A percentile compares a stretch with the other conserved stretches of the same genome.
These are phyloP conservation scores for Populus trichocarpa DNA, from an alignment of 441 rosid genomes.

Conservation along the genomic window DNA sequence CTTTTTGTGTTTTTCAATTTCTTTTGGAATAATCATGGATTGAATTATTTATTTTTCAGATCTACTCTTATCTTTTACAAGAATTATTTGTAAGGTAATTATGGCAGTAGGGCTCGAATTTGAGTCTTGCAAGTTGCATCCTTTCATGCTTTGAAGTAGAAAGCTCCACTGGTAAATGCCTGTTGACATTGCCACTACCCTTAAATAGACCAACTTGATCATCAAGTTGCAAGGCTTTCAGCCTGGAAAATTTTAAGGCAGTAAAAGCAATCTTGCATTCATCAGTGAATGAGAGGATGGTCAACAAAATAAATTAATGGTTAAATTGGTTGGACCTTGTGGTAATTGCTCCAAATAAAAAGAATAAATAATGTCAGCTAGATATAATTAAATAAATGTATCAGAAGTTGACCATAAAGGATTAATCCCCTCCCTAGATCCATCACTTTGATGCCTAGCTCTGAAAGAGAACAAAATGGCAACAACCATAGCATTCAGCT, in stretches of 20 bases:
- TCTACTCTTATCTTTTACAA: too few relatives aligned
- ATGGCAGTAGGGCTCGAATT: too few relatives aligned
- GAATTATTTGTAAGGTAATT: too few relatives aligned
- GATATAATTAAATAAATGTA: background rate
- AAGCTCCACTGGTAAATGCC: too few relatives aligned
- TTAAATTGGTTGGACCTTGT: background rate
- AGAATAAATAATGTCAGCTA: background rate
- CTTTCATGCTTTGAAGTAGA: too few relatives aligned
- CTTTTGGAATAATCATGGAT: too few relatives aligned
- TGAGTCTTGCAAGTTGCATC: too few relatives aligned
- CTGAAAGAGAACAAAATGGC: conserved; percentile 35
- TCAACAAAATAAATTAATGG: background rate
- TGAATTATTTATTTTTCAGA: too few relatives aligned
- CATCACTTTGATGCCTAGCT: background rate
- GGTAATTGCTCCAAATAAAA: background rate
- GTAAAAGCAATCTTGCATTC: background rate
- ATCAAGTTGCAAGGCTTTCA: too few relatives aligned
- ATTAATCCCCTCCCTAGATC: background rate
- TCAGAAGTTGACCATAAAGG: conserved; percentile 24
- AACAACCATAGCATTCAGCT: conserved; percentile 27
- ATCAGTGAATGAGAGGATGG: background rate
- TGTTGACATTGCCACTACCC: too few relatives aligned
- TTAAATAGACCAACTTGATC: too few relatives aligned
- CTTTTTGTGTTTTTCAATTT: too few relatives aligned
- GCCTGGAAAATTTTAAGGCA: background rate